Conservation (phyloP, 1,139 yeast species). For the Yamadazyma sp. region DNA sequence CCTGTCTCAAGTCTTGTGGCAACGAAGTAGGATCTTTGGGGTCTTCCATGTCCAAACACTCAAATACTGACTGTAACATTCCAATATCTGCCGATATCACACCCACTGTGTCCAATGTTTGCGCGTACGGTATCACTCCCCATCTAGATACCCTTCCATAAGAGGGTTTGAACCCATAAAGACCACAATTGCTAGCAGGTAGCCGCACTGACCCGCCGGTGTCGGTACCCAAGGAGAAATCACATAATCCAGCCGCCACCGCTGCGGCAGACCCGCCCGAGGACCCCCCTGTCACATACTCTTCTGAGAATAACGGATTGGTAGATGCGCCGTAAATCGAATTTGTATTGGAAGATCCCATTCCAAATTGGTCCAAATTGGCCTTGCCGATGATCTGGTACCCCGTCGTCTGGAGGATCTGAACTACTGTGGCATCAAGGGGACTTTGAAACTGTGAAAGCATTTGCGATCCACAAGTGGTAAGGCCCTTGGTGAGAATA, state of each 20-base stretch:
- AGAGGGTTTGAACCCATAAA: constrained; percentile 86
- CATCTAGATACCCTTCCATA: constrained; percentile 89
- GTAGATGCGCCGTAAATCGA: constrained; percentile 62
- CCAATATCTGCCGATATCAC: constrained; percentile 55
- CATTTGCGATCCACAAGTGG: constrained; percentile 76
- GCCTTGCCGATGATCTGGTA: constrained; percentile 71
- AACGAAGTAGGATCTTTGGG: constrained; percentile 79
- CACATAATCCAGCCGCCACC: constrained; percentile 68
- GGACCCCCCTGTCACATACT: constrained; percentile 76
- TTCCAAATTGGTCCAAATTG: constrained; percentile 97
- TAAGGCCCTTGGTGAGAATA: constrained; percentile 61
- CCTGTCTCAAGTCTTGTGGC: constrained; percentile 32
- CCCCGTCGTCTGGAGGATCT: constrained; percentile 52
- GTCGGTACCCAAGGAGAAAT: constrained; percentile 81
- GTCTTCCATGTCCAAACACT: constrained; percentile 60
- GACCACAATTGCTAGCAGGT: constrained; percentile 87
- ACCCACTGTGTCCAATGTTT: constrained; percentile 93
- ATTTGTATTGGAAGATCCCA: constrained; percentile 76
- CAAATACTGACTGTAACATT: constrained; percentile 48
- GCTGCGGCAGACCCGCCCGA: constrained; percentile 97
- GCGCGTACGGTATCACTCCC: constrained; percentile 94
- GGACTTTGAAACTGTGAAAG: constrained; percentile 67
- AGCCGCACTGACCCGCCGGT: constrained; percentile 95
- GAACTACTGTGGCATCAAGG: constrained; percentile 73
- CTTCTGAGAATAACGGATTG: constrained; percentile 58